A percentile compares a stretch with the other conserved stretches of the same genome.
phyloP scores from a whole-genome alignment of 2,329 filamentous ascomycete genomes.

The Verruconis gallopava region DNA sequence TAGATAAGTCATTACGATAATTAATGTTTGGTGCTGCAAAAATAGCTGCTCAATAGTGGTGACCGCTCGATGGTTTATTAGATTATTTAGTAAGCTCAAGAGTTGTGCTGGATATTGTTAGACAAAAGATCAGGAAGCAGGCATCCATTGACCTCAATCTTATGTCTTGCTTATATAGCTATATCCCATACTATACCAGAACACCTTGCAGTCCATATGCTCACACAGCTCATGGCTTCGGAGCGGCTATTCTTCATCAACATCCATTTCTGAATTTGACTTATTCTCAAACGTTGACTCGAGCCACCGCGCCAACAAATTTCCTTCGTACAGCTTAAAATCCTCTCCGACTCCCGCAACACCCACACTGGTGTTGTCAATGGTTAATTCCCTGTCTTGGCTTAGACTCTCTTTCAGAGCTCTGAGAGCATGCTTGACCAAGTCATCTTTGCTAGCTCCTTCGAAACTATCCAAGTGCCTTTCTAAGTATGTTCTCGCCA shows the following conservation, averaged over 20 bases:
- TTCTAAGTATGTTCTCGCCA: constrained; percentile 95
- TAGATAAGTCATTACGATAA: too few species aligned
- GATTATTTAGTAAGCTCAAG: too few species aligned
- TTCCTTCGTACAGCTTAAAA: constrained; percentile 84
- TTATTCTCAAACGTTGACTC: constrained; percentile 12
- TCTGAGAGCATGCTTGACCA: constrained; percentile 79
- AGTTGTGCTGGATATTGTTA: too few species aligned
- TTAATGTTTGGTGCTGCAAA: too few species aligned
- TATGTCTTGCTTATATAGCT: too few species aligned
- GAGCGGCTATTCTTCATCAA: constrained; percentile 6
- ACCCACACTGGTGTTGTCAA: constrained; percentile 91
- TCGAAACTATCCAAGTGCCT: constrained; percentile 76
- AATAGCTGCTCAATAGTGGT: too few species aligned
- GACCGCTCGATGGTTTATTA: too few species aligned
- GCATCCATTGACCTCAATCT: too few species aligned
- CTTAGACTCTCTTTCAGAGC: constrained; percentile 91
- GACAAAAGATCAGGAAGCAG: too few species aligned
- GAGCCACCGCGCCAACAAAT: constrained; percentile 45
- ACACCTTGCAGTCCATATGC: neutral
- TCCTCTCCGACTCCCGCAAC: constrained; percentile 66
- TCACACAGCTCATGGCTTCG: neutral
- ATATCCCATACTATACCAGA: too few species aligned
- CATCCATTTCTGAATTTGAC: constrained; percentile 10
- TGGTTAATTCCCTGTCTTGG: constrained; percentile 93
- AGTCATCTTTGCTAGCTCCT: constrained; percentile 62